Base-by-base conservation (phyloP, 768 basidiomycete species). In the Rhizopogon salebrosus region DNA sequence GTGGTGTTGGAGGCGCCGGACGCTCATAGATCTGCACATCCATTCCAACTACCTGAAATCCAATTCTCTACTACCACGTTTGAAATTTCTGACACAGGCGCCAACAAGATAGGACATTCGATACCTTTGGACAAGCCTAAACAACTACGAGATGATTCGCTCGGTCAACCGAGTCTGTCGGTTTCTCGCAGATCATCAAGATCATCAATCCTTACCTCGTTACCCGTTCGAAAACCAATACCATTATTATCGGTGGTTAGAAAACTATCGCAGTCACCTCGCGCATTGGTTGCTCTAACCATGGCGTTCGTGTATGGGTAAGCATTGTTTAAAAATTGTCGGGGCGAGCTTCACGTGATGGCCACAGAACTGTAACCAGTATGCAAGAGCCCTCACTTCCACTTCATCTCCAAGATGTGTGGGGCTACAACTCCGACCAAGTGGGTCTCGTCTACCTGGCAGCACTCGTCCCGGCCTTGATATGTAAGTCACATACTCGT, bases 371-470 rank as follows among this genome's bases (percentile, higher is more conserved):
- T 13, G 64, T 78, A 1, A 76, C 71, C 48, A 78, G 71, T 34
- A 72, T 72, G 46, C 74, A 75, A 58, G 84, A 85, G 48, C 80
- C 84, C 14, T 70, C 82, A 6, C 66, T 85, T 35, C 81, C 84
- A 1, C 63, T 84, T 24, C 80, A 79, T 54, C 61, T 84, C 34
- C 76, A 80, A 55, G 60, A 61, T 10, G 55, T 75, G 6, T 85
- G 82, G 78, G 64, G 65, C 4, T 72, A 79, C 37, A 56, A 73
- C 50, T 72, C 83, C 0, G 63, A n/a, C 64, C 68, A 54, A 62
- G 82, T 87, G 9, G 88, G 88, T 7, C 59, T 89, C n/a, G 76
- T 87, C 14, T 84, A 83, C 62, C 69, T 89, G 52, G 85, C 81
- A 7, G 76, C 78, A 8, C 78, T 85, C 23, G 66, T 85, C 6